Conservation (phyloP, 768 basidiomycete genomes). For the Inosperma sp. region DNA sequence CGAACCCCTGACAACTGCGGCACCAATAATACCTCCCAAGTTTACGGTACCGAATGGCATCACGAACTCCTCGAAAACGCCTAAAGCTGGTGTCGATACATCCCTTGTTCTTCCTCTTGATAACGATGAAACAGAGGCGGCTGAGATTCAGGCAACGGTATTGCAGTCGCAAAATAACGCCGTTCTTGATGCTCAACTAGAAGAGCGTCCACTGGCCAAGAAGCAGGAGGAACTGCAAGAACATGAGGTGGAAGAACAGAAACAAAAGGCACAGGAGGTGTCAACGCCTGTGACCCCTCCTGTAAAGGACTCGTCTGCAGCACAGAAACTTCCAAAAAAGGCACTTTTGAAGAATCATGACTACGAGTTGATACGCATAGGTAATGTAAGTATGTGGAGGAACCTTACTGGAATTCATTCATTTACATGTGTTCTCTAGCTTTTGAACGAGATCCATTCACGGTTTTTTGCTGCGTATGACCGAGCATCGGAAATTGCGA, state of each 20-base stretch:
- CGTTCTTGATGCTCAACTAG: conserved; percentile 78
- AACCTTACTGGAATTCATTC: conserved; percentile 3
- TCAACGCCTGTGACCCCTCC: conserved; percentile 13
- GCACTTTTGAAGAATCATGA: conserved; percentile 88
- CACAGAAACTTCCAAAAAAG: conserved; percentile 52
- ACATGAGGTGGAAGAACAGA: conserved; percentile 30
- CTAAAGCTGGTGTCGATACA: conserved; percentile 18
- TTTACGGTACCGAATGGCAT: conserved; percentile 14
- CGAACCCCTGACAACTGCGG: conserved; percentile 45
- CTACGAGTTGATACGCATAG: conserved; percentile 72
- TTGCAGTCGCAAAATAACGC: conserved; percentile 68
- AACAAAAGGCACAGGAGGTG: conserved; percentile 17
- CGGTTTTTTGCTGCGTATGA: conserved; percentile 74
- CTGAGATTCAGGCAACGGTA: conserved; percentile 45
- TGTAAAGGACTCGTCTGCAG: conserved; percentile 20
- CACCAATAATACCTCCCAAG: conserved; percentile 25
- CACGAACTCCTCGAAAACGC: conserved; percentile 7
- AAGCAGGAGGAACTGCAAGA: conserved; percentile 75
- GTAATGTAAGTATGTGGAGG: conserved; percentile 46
- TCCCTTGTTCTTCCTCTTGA: conserved; percentile 23
- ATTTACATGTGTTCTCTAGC: conserved; percentile 51
- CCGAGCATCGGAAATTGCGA: conserved; percentile 26
- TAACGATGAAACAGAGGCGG: conserved; percentile 41
- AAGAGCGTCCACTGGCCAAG: conserved; percentile 83
- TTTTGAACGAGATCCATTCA: conserved; percentile 75